Conservation (phyloP, 2,329 filamentous ascomycete genomes). For the Penicillium sp. region DNA sequence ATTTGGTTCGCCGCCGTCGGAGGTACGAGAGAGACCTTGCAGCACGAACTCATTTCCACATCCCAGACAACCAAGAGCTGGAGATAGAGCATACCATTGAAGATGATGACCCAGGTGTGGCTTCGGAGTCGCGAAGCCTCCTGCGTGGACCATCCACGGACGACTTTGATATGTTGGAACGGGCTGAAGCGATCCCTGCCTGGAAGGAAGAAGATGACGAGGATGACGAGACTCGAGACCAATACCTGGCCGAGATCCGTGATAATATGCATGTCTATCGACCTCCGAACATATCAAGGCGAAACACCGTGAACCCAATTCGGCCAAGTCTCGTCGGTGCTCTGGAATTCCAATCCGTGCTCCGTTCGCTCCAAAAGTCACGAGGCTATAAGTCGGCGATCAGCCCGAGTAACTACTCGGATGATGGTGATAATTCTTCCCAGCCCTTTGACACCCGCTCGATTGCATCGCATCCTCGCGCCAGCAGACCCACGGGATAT, state of each 20-base stretch:
- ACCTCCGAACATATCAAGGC: constrained; percentile 58
- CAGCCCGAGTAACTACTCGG: constrained; percentile 64
- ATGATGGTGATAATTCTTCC: constrained; percentile 51
- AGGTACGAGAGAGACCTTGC: constrained; percentile 63
- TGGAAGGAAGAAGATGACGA: constrained; percentile 52
- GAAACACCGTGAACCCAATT: constrained; percentile 75
- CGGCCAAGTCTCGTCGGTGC: constrained; percentile 89
- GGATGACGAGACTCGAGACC: constrained; percentile 53
- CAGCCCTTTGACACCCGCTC: constrained; percentile 48
- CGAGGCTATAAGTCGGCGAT: constrained; percentile 65
- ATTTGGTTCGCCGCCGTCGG: constrained; percentile 60
- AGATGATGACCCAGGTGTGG: constrained; percentile 50
- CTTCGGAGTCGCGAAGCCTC: constrained; percentile 44
- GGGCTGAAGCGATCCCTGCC: constrained; percentile 42
- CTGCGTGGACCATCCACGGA: constrained; percentile 51
- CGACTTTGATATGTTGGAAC: constrained; percentile 61
- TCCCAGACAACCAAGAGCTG: constrained; percentile 55
- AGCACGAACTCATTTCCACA: constrained; percentile 69
- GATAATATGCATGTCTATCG: constrained; percentile 88
- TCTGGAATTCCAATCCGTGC: constrained; percentile 84
- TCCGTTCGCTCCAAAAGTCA: constrained; percentile 80
- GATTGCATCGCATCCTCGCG: constrained; percentile 45
- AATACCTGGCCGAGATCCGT: constrained; percentile 72
- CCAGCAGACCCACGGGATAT: constrained; percentile 19
- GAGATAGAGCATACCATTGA: constrained; percentile 54